phyloP scores from a whole-genome alignment of 257 asterid genomes.

The Solanum pinnatisectum region DNA sequence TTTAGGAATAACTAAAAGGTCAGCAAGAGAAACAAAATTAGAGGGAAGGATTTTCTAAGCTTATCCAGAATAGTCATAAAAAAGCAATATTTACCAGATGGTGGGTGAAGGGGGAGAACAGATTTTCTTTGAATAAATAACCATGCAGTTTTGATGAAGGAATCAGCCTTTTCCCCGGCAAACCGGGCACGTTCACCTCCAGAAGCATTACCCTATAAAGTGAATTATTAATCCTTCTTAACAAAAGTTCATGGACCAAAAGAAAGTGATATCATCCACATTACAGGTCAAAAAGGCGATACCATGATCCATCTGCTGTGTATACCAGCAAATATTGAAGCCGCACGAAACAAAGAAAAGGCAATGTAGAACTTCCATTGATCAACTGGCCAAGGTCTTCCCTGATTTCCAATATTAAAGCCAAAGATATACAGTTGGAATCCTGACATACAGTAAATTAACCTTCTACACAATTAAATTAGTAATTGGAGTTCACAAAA shows the following conservation, averaged over 20 bases:
- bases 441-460: background rate
- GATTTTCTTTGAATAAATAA: slow-evolving; percentile 45
- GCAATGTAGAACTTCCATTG: slow-evolving; percentile 89
- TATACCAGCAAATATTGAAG: slow-evolving; percentile 82
- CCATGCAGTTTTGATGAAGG: slow-evolving; percentile 58
- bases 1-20: background rate
- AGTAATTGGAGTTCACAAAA: background rate
- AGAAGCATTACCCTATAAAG: slow-evolving; percentile 82
- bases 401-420: slow-evolving; percentile 30
- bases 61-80: background rate
- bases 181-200: slow-evolving; percentile 89
- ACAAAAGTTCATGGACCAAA: background rate
- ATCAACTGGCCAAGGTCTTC: slow-evolving; percentile 82
- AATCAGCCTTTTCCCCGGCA: slow-evolving; percentile 63
- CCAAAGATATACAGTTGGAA: background rate
- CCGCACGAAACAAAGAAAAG: slow-evolving; percentile 84
- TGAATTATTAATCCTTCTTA: background rate
- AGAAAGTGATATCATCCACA: background rate
- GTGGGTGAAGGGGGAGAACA: slow-evolving; percentile 67
- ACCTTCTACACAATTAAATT: background rate
- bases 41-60: background rate
- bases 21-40: background rate
- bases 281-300: background rate
- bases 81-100: slow-evolving; percentile 32
- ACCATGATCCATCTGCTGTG: slow-evolving; percentile 89